phyloP scores from a whole-genome alignment of 192 early-diverging fungal species.

The Dissophora globulifera region DNA sequence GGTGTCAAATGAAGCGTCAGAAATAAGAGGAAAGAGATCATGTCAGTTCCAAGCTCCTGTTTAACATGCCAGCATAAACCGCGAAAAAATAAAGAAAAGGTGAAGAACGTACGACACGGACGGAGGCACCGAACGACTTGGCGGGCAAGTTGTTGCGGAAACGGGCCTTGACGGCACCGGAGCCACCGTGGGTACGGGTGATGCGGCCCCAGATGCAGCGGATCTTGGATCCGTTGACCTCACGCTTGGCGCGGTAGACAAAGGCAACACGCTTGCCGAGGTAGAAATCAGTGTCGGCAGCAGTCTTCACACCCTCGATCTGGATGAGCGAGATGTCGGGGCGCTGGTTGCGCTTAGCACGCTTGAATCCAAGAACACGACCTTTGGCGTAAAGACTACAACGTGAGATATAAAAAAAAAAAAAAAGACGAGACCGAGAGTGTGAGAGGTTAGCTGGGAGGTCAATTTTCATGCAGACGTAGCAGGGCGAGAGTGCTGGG shows the following conservation, averaged over 20 bases:
- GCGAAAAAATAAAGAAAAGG: not conserved
- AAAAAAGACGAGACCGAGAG: not conserved
- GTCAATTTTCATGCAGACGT: too few relatives aligned
- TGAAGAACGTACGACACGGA: constrained; percentile 86
- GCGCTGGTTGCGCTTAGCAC: constrained; percentile 91
- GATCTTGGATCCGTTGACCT: constrained; percentile 89
- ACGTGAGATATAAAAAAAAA: not conserved
- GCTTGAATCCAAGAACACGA: constrained; percentile 94
- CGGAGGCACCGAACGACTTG: constrained; percentile 89
- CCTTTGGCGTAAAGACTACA: constrained; percentile 98
- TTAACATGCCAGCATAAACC: not conserved
- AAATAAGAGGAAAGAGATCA: constrained; percentile 2
- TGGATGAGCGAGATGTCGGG: constrained; percentile 92
- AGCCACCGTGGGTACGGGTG: constrained; percentile 95
- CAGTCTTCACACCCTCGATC: constrained; percentile 92
- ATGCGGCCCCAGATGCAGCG: constrained; percentile 98
- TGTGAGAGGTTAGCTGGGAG: not conserved
- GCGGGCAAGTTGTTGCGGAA: constrained; percentile 98
- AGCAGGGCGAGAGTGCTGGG: too few relatives aligned
- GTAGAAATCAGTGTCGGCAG: constrained; percentile 95
- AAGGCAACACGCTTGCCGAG: constrained; percentile 98
- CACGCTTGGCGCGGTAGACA: constrained; percentile 93
- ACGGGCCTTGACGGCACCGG: constrained; percentile 95
- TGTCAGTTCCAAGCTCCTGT: too few relatives aligned
- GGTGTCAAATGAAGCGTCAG: not conserved